A percentile compares a stretch with the other conserved stretches of the same genome.
Evolutionary conservation across 345 rosid species (phyloP).

Genomic region (Salix koriyanagi): DNA sequence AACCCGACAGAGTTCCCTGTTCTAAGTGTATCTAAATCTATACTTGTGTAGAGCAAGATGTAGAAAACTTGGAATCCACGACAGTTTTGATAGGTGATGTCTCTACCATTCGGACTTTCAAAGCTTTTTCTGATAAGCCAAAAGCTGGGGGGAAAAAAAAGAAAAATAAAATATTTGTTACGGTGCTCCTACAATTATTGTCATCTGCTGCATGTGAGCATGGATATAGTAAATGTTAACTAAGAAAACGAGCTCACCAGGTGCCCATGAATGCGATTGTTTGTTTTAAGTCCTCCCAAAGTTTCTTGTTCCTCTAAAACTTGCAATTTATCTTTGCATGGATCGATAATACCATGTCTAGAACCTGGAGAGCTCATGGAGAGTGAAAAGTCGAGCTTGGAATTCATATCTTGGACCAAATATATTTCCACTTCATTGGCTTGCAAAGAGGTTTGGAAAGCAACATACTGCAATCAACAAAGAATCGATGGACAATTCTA

Average conservation of each 20-base stretch:
- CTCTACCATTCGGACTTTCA: conserved; percentile 2
- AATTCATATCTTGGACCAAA: conserved; percentile 34
- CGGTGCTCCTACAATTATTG: not conserved
- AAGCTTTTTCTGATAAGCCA: conserved; percentile 36
- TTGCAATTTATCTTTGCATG: conserved; percentile 32
- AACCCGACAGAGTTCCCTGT: conserved; percentile 4
- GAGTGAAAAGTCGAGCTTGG: conserved; percentile 21
- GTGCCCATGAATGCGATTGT: conserved; percentile 26
- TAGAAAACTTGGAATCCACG: conserved; percentile 4
- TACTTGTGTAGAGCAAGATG: not conserved
- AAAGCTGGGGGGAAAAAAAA: conserved; percentile 25
- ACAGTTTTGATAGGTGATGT: not conserved
- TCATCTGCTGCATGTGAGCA: not conserved
- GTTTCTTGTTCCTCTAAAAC: conserved; percentile 39
- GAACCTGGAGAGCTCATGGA: not conserved
- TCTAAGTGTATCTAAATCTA: conserved; percentile 1
- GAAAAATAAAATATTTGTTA: not conserved
- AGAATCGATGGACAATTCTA: conserved; percentile 10
- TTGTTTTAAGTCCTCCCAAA: conserved; percentile 28
- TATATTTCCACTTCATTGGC: conserved; percentile 71
- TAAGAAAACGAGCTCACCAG: conserved; percentile 30
- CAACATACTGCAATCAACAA: conserved; percentile 52
- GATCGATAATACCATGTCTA: conserved; percentile 17
- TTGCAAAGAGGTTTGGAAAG: conserved; percentile 54
- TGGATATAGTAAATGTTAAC: not conserved